Evolutionary conservation across 2,329 filamentous ascomycete species (phyloP).

Genomic region (Blumeria graminis): DNA sequence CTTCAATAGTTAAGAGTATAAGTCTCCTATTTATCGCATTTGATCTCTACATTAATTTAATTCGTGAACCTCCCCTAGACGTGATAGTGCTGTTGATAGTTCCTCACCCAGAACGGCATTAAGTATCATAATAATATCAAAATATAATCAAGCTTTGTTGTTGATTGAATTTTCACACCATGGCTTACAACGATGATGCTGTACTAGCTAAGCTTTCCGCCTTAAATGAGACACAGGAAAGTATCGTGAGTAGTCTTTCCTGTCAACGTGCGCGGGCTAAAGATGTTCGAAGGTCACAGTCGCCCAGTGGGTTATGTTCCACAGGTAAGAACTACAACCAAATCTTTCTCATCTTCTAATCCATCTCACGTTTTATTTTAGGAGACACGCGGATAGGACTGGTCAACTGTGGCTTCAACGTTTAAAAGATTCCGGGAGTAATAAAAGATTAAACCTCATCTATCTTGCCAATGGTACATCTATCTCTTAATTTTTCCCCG

Average conservation of each 20-base stretch:
- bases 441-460: constrained; percentile 71
- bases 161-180: constrained; percentile 18
- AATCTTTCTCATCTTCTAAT: background rate
- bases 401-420: constrained; percentile 80
- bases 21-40: too few species aligned
- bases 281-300: constrained; percentile 36
- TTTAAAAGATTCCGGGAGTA: constrained; percentile 63
- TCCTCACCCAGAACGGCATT: too few species aligned
- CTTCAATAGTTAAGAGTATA: too few species aligned
- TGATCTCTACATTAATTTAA: too few species aligned
- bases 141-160: background rate
- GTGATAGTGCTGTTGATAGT: too few species aligned
- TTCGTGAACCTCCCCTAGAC: too few species aligned
- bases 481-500: background rate
- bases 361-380: constrained; percentile 19
- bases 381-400: constrained; percentile 77
- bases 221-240: constrained; percentile 91
- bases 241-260: constrained; percentile 30
- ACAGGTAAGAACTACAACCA: constrained; percentile 38
- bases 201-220: constrained; percentile 86
- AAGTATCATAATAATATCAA: too few species aligned
- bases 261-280: constrained; percentile 1
- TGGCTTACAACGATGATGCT: constrained; percentile 92
- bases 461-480: constrained; percentile 75
- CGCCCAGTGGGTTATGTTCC: constrained; percentile 99